These are phyloP conservation scores for Debaryomycetaceae sp. DNA, from an alignment of 1,139 yeast species.

Conservation along the genomic window DNA sequence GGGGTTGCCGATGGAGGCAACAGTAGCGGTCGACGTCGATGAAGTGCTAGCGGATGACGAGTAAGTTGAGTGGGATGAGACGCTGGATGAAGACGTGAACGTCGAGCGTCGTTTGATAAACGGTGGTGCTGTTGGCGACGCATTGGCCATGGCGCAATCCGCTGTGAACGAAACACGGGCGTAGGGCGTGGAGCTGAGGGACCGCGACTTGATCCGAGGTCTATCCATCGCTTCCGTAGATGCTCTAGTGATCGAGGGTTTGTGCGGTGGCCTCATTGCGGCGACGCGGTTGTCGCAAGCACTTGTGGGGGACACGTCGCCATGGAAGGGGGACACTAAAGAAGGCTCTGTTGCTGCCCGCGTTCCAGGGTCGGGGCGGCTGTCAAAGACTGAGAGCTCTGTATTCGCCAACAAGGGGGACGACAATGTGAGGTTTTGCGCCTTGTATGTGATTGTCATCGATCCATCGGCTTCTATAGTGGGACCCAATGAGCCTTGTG, in stretches of 20 bases:
- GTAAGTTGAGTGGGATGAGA: slow-evolving; percentile 6
- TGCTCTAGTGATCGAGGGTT: slow-evolving; percentile 24
- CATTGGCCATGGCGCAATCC: not conserved
- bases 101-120: too few relatives aligned
- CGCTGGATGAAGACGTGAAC: not conserved
- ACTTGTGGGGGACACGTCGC: too few relatives aligned
- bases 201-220: slow-evolving; percentile 10
- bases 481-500: too few relatives aligned
- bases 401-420: slow-evolving; percentile 17
- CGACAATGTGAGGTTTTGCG: slow-evolving; percentile 13
- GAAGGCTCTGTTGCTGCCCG: too few relatives aligned
- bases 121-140: not conserved
- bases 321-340: too few relatives aligned
- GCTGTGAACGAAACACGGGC: not conserved
- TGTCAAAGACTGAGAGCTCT: slow-evolving; percentile 10
- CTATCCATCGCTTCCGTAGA: slow-evolving; percentile 17
- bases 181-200: slow-evolving; percentile 8
- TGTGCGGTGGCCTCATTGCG: slow-evolving; percentile 12
- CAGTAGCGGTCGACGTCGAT: not conserved
- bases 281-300: too few relatives aligned
- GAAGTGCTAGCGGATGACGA: slow-evolving; percentile 1
- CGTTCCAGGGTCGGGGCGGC: too few relatives aligned
- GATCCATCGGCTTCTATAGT: too few relatives aligned
- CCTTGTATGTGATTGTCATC: too few relatives aligned
- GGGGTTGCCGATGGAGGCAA: slow-evolving; percentile 12